Percentiles rank a stretch among this genome's conserved stretches.
Evolutionary conservation across 768 basidiomycete genomes (phyloP).

Genomic region (Hirschioporus abietinus): DNA sequence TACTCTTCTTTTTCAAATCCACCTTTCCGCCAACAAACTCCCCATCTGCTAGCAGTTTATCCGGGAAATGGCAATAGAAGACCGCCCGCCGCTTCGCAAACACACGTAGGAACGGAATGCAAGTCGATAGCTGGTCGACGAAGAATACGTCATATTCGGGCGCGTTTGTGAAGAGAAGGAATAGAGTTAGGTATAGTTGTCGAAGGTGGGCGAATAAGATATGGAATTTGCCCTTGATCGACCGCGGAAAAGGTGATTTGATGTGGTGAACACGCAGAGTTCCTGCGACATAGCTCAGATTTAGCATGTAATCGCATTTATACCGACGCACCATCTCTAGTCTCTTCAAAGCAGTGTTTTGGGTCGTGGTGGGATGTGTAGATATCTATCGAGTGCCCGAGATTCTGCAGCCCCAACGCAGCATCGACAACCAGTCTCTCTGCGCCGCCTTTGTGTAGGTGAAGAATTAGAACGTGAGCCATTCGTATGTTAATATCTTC

Average conservation of each 20-base stretch:
- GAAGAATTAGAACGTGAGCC: not conserved
- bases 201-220: slow-evolving; percentile 85
- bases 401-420: slow-evolving; percentile 77
- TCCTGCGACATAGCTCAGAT: slow-evolving; percentile 39
- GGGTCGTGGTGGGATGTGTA: slow-evolving; percentile 94
- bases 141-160: slow-evolving; percentile 79
- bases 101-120: slow-evolving; percentile 73
- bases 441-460: slow-evolving; percentile 66
- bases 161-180: slow-evolving; percentile 48
- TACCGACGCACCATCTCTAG: slow-evolving; percentile 66
- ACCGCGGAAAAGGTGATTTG: slow-evolving; percentile 72
- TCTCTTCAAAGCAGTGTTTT: slow-evolving; percentile 89
- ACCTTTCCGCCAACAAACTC: slow-evolving; percentile 51
- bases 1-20: slow-evolving; percentile 23
- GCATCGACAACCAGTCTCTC: slow-evolving; percentile 95
- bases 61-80: slow-evolving; percentile 98
- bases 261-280: slow-evolving; percentile 73
- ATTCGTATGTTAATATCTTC: not conserved
- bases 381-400: slow-evolving; percentile 81
- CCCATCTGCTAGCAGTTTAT: slow-evolving; percentile 81
- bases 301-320: not conserved
- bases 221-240: slow-evolving; percentile 75
- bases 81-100: slow-evolving; percentile 74
- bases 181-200: slow-evolving; percentile 74
- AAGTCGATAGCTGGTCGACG: slow-evolving; percentile 93